Percentiles rank a stretch among this genome's conserved stretches.
These are phyloP conservation scores for Cajanus cajan DNA, from an alignment of 306 rosid species.

Conservation along the genomic window DNA sequence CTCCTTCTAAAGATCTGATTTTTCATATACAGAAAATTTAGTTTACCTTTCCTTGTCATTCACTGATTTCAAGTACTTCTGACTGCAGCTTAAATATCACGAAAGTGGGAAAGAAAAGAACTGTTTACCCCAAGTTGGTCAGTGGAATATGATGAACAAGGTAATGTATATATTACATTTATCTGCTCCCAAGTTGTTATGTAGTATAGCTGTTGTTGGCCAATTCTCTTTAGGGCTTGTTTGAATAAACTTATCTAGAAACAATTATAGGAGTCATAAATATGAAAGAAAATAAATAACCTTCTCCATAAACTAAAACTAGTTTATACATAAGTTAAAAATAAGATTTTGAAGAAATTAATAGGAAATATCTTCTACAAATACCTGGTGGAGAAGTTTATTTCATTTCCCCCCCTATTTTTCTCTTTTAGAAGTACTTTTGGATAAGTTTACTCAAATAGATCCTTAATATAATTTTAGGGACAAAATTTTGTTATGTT, in stretches of 20 bases:
- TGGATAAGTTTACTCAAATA: too few species aligned
- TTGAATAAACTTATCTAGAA: too few species aligned
- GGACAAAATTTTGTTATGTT: background rate
- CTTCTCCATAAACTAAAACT: too few species aligned
- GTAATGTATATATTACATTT: conserved; percentile 35
- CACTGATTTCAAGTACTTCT: conserved; percentile 19
- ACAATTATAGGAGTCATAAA: too few species aligned
- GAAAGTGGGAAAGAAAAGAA: conserved; percentile 90
- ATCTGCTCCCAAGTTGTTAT: background rate
- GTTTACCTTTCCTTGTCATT: background rate
- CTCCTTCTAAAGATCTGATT: conserved; percentile 2
- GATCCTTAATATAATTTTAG: background rate
- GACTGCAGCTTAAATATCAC: conserved; percentile 79
- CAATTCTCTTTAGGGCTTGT: background rate
- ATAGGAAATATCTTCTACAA: too few species aligned
- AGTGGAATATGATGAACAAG: conserved; percentile 99
- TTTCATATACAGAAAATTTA: conserved; percentile 4
- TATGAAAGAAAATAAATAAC: too few species aligned
- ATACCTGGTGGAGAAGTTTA: too few species aligned
- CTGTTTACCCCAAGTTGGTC: conserved; percentile 96
- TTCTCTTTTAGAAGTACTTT: too few species aligned
- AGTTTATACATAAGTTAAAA: too few species aligned
- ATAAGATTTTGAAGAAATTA: too few species aligned
- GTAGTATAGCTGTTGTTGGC: background rate
- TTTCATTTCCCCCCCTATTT: too few species aligned